Conservation (phyloP, 2,329 filamentous ascomycete species). For the Ceratocystiopsis brevicomis region DNA sequence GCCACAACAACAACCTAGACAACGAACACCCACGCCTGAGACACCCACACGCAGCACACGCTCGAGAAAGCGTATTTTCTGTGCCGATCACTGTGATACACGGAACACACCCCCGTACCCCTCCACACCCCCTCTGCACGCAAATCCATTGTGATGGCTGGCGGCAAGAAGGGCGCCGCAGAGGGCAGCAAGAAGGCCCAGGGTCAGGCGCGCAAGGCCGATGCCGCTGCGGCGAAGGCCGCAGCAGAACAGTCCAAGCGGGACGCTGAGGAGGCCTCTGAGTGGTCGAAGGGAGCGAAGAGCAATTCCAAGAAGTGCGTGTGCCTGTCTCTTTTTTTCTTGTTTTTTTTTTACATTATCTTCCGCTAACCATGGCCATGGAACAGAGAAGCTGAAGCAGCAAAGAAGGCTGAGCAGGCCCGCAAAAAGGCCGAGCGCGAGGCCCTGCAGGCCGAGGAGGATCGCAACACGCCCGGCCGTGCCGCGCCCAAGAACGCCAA, state of each 20-base stretch:
- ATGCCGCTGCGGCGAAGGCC: slow-evolving; percentile 63
- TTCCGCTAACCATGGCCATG: background rate
- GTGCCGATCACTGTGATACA: no score
- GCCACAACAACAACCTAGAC: no score
- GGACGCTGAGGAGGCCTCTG: slow-evolving; percentile 46
- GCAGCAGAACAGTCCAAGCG: slow-evolving; percentile 49
- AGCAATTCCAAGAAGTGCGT: slow-evolving; percentile 70
- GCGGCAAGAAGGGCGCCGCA: slow-evolving; percentile 54
- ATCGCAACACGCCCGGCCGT: slow-evolving; percentile 41
- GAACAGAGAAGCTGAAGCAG: slow-evolving; percentile 60
- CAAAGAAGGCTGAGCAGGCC: slow-evolving; percentile 63
- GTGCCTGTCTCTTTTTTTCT: background rate
- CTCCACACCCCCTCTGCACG: background rate
- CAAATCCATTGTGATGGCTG: slow-evolving; percentile 33
- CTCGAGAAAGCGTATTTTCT: no score
- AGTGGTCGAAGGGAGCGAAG: slow-evolving; percentile 81
- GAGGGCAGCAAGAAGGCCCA: slow-evolving; percentile 79
- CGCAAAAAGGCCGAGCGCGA: slow-evolving; percentile 88
- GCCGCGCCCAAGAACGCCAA: slow-evolving; percentile 48
- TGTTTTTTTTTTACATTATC: background rate
- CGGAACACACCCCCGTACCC: background rate
- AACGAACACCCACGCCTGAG: no score
- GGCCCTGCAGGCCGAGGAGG: slow-evolving; percentile 65
- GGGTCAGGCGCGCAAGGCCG: slow-evolving; percentile 84
- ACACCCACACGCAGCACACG: no score